Base-by-base conservation (phyloP, 441 rosid species). In the Dalechampia spathulata region DNA sequence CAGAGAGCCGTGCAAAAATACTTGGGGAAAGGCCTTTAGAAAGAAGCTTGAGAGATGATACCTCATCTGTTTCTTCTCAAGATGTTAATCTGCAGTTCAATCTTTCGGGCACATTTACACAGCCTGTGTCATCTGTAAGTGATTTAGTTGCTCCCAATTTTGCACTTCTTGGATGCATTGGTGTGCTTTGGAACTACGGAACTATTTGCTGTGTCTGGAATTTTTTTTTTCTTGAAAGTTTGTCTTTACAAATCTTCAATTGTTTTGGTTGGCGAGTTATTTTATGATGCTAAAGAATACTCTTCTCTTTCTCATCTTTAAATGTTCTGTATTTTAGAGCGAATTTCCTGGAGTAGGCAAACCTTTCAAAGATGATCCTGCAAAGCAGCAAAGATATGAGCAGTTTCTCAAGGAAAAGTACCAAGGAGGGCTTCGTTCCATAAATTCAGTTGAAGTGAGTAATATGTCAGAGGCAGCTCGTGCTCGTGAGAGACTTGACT, bases 331-430 rank as follows among this genome's bases (percentile, higher is more conserved):
- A n/a, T 48, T 63, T 56, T 65, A 93, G 97, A 74, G 63, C 55
- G 87, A 72, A 70, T 66, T 73, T 63, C 76, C 78, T n/a, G 83
- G 82, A 61, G 72, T 79, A 55, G 65, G 80, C 15, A 93, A 83
- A 60, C 95, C 99, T 30, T 93, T 90, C 75, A 78, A 76, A 83
- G 85, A 87, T 67, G 87, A 90, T 65, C 85, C 75, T 41, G 85
- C 79, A 42, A 90, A 87, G 79, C 97, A 93, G 78, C 90, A 78
- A 55, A 83, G 99, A 70, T 93, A 85, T 76, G 96, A 90, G 83
- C 83, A 63, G 73, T 93, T 85, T 75, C 93, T 90, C 72, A 90
- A 78, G 83, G 92, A 87, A 57, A 90, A 90, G 75, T 83, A 90
- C 66, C 74, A 74, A 58, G 99, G 99, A 70, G 99, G 97, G 45